Evolutionary conservation across 208 protist species (phyloP).

Genomic region (Strigomonas culicis): DNA sequence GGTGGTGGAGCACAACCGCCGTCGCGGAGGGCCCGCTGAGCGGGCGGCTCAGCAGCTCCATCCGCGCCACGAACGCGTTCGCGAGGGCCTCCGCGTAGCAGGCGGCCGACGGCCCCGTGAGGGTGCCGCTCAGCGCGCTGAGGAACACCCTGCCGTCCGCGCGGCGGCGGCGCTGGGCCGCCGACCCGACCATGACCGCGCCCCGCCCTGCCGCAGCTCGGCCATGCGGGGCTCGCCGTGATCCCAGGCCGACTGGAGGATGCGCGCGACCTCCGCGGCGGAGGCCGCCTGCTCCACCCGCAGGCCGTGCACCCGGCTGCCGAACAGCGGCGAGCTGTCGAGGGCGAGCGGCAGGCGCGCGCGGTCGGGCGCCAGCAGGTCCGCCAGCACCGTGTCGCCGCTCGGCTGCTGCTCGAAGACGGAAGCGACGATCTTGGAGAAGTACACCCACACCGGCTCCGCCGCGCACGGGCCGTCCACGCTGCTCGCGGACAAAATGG

Average conservation of each 20-base stretch:
- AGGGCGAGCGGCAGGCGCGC: slow-evolving; percentile 22
- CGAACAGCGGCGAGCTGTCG: slow-evolving; percentile 31
- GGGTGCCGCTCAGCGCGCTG: slow-evolving; percentile 26
- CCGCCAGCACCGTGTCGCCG: slow-evolving; percentile 25
- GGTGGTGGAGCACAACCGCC: slow-evolving; percentile 26
- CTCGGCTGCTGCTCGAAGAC: slow-evolving; percentile 21
- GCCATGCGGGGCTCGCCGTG: slow-evolving; percentile 13
- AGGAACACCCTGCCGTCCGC: slow-evolving; percentile 33
- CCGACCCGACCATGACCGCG: slow-evolving; percentile 31
- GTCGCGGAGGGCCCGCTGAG: slow-evolving; percentile 40
- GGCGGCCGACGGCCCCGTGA: slow-evolving; percentile 21
- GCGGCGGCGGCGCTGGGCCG: slow-evolving; percentile 20
- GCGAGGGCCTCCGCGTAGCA: slow-evolving; percentile 29
- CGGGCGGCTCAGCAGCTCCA: slow-evolving; percentile 23
- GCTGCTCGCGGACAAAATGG: slow-evolving; percentile 27
- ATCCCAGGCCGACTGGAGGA: slow-evolving; percentile 23
- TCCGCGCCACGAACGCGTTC: slow-evolving; percentile 17
- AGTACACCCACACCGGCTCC: slow-evolving; percentile 38
- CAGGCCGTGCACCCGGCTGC: slow-evolving; percentile 17
- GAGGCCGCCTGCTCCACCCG: slow-evolving; percentile 4
- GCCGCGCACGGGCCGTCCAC: slow-evolving; percentile 14
- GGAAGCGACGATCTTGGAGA: slow-evolving; percentile 27
- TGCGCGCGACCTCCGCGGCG: slow-evolving; percentile 20
- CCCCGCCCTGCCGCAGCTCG: slow-evolving; percentile 14
- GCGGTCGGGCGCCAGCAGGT: slow-evolving; percentile 20